A percentile compares a stretch with the other conserved stretches of the same genome.
phyloP scores from a whole-genome alignment of 1,284 basidiomycete species.

The Rugosomyces carneus region DNA sequence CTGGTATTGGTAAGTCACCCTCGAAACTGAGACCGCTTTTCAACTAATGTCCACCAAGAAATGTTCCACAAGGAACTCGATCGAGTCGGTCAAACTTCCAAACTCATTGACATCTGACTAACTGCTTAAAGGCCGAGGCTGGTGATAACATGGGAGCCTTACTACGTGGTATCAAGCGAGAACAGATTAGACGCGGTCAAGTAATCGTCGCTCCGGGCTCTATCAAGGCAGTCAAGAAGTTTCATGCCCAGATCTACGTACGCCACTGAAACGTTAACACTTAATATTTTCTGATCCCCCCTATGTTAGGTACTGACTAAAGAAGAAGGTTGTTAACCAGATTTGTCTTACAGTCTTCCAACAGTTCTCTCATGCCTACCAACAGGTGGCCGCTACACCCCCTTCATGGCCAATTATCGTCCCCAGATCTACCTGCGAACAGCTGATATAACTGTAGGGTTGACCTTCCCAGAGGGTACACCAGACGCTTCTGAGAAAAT shows the following conservation, averaged over 20 bases:
- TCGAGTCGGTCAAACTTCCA: constrained; percentile 42
- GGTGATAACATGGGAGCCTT: constrained; percentile 99
- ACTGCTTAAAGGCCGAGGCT: constrained; percentile 71
- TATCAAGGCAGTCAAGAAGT: constrained; percentile 95
- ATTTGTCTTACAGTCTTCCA: neutral
- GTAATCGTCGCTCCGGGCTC: constrained; percentile 86
- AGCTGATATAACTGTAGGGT: constrained; percentile 84
- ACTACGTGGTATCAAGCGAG: constrained; percentile 95
- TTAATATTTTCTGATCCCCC: neutral
- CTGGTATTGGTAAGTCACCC: constrained; percentile 75
- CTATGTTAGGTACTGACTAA: constrained; percentile 81
- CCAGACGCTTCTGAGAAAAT: constrained; percentile 77
- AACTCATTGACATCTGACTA: neutral
- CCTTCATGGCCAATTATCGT: constrained; percentile 95
- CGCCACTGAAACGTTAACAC: constrained; percentile 25
- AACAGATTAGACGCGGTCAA: constrained; percentile 92
- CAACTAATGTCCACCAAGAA: constrained; percentile 43
- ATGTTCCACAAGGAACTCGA: constrained; percentile 99
- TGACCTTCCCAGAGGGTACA: constrained; percentile 86
- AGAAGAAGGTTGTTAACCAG: constrained; percentile 64
- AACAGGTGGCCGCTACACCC: constrained; percentile 86
- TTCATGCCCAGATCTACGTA: constrained; percentile 89
- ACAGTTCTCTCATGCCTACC: neutral
- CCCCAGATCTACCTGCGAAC: constrained; percentile 97
- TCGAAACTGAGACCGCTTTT: neutral